Evolutionary conservation across 2,329 filamentous ascomycete genomes (phyloP).

Genomic region (Nothophaeocryptopus gaeumannii): DNA sequence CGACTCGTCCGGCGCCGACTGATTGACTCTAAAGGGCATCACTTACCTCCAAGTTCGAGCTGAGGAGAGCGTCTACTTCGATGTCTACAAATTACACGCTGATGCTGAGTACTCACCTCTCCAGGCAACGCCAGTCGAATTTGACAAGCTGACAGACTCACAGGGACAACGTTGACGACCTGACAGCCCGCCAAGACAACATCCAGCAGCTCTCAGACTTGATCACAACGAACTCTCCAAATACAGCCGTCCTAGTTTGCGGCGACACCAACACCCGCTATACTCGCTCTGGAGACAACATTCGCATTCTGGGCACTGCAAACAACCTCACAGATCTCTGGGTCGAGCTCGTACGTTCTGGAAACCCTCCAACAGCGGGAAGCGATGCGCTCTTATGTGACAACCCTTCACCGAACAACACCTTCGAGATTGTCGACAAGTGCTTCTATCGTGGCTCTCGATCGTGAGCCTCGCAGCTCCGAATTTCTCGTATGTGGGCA

Average conservation of each 20-base stretch:
- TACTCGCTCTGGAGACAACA: conserved; percentile 55
- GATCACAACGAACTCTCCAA: conserved; percentile 55
- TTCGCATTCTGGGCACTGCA: conserved; percentile 50
- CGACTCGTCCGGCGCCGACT: conserved; percentile 55
- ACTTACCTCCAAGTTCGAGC: conserved; percentile 62
- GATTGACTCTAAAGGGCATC: conserved; percentile 67
- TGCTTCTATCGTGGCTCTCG: conserved; percentile 55
- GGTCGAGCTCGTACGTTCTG: conserved; percentile 48
- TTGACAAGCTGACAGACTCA: too few species aligned
- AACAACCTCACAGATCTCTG: conserved; percentile 59
- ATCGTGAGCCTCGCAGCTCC: conserved; percentile 20
- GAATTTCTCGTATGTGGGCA: conserved; percentile 28
- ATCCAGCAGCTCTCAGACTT: conserved; percentile 58
- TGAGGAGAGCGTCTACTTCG: conserved; percentile 55
- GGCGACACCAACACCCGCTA: conserved; percentile 67
- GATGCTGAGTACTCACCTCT: conserved; percentile 50
- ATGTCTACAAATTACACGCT: conserved; percentile 65
- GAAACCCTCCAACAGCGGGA: background rate
- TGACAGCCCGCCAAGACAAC: conserved; percentile 57
- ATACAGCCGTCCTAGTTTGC: conserved; percentile 62
- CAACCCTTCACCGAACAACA: conserved; percentile 55
- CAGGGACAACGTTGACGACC: conserved; percentile 49
- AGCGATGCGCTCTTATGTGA: conserved; percentile 40
- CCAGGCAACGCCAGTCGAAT: too few species aligned
- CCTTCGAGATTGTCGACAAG: conserved; percentile 67